Evolutionary conservation across 169 alveolate genomes (phyloP).

Genomic region (Plasmodium cynomolgi): DNA sequence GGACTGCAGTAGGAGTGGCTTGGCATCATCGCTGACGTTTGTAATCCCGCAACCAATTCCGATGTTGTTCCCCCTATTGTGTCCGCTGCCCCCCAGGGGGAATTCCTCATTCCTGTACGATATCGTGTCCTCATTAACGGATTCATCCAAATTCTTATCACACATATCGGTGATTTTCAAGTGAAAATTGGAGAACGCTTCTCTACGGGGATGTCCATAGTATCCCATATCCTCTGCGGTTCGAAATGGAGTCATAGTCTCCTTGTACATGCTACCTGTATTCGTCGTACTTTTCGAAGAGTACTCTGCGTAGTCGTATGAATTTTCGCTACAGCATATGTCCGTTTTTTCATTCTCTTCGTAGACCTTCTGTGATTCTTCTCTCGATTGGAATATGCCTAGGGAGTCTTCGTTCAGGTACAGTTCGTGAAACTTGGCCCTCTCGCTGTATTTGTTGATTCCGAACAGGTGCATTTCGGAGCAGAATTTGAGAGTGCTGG

Average conservation of each 20-base stretch:
- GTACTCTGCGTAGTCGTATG: background rate
- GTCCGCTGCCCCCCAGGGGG: background rate
- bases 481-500: background rate
- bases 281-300: constrained; percentile 10
- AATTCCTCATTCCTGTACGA: background rate
- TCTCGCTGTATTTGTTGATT: constrained; percentile 7
- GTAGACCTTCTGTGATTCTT: background rate
- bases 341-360: constrained; percentile 36
- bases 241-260: background rate
- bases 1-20: background rate
- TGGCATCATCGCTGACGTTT: background rate
- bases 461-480: constrained; percentile 51
- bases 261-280: background rate
- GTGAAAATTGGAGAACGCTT: background rate
- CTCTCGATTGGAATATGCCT: background rate
- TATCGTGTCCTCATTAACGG: background rate
- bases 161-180: background rate
- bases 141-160: background rate
- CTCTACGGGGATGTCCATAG: background rate
- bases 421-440: constrained; percentile 4
- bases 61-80: background rate
- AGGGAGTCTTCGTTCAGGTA: constrained; percentile 16
- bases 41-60: background rate
- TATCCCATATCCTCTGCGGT: background rate
- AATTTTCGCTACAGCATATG: constrained; percentile 6